phyloP scores from a whole-genome alignment of 1,284 basidiomycete genomes.

The Ganoderma boninense region DNA sequence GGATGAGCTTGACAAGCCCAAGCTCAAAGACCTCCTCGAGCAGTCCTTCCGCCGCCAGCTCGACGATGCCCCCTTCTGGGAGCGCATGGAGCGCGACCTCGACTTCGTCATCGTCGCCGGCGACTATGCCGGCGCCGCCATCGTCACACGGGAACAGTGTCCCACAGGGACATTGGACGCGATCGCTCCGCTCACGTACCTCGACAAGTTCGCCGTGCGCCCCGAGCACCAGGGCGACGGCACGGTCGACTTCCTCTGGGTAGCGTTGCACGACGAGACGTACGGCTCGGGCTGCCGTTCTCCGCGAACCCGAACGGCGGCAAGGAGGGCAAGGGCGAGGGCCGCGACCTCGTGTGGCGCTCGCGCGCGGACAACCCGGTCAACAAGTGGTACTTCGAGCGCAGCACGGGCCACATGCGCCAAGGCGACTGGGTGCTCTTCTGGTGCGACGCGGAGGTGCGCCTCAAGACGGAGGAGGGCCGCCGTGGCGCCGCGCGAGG shows the following conservation, averaged over 20 bases:
- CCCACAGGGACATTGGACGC: conserved; percentile 41
- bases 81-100: conserved; percentile 76
- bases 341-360: conserved; percentile 97
- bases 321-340: conserved; percentile 86
- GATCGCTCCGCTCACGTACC: conserved; percentile 78
- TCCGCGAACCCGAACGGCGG: conserved; percentile 97
- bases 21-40: conserved; percentile 87
- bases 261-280: conserved; percentile 97
- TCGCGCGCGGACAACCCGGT: conserved; percentile 93
- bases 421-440: conserved; percentile 92
- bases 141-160: conserved; percentile 87
- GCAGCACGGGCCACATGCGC: conserved; percentile 90
- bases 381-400: conserved; percentile 99
- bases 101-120: conserved; percentile 97
- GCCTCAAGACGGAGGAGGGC: conserved; percentile 71
- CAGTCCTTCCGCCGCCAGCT: conserved; percentile 85
- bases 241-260: conserved; percentile 99
- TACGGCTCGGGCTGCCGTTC: conserved; percentile 93
- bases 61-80: conserved; percentile 81
- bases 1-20: conserved; percentile 75
- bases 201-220: conserved; percentile 98
- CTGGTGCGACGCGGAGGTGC: conserved; percentile 97
- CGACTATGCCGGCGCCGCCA: conserved; percentile 95
- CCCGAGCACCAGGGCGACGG: conserved; percentile 97
- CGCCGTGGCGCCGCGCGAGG: conserved; percentile 57